phyloP scores from a whole-genome alignment of 805 yeast genomes.

The Dipodascus albidus region DNA sequence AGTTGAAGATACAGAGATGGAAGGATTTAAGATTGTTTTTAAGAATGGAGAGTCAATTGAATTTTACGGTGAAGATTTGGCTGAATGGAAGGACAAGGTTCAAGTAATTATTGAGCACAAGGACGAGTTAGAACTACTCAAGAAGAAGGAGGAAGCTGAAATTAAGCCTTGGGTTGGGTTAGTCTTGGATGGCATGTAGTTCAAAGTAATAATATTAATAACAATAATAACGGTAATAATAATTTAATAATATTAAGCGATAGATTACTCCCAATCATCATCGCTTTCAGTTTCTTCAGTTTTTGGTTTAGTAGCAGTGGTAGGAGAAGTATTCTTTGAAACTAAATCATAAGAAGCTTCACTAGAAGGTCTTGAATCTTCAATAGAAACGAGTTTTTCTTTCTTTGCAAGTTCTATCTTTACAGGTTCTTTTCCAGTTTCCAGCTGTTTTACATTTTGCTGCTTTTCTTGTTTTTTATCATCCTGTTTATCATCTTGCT shows the following conservation, averaged over 20 bases:
- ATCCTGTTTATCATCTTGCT: conserved; percentile 7
- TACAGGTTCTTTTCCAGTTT: conserved; percentile 3
- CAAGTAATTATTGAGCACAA: not conserved
- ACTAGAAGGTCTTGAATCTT: conserved; percentile 25
- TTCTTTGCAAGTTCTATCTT: conserved; percentile 9
- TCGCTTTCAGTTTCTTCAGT: conserved; percentile 27
- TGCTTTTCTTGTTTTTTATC: conserved; percentile 16
- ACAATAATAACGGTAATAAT: not conserved
- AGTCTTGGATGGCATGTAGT: not conserved
- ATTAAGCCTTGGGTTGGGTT: not conserved
- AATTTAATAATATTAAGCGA: not conserved
- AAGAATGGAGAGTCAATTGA: conserved; percentile 72
- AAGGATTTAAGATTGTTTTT: conserved; percentile 61
- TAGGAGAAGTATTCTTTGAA: conserved; percentile 27
- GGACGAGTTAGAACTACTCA: not conserved
- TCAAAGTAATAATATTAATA: no score
- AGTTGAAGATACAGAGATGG: conserved; percentile 28
- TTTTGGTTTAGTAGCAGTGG: conserved; percentile 21
- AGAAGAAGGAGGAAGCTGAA: not conserved
- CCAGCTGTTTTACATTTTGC: conserved; percentile 11
- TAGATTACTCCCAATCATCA: conserved; percentile 48
- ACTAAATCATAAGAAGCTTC: conserved; percentile 33
- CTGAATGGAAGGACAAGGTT: not conserved
- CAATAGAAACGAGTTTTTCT: conserved; percentile 7
- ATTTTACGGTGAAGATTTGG: conserved; percentile 69